phyloP scores from a whole-genome alignment of 345 rosid genomes.

The Eucalyptus erythrocorys region DNA sequence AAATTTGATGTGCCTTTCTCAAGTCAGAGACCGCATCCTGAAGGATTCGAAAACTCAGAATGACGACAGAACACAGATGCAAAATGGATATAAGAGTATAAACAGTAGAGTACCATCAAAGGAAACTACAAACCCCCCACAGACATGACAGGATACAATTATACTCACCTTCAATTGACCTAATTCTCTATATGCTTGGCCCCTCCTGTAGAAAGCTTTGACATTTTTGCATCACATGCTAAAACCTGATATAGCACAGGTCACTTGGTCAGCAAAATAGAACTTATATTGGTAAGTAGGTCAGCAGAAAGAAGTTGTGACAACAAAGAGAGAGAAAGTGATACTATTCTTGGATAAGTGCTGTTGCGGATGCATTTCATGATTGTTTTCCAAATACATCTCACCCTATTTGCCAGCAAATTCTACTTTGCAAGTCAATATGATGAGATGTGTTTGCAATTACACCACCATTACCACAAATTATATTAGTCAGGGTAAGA shows the following conservation, averaged over 20 bases:
- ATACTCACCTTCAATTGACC: constrained; percentile 65
- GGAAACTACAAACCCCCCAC: neutral
- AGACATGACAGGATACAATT: neutral
- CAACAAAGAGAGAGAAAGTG: neutral
- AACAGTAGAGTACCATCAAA: neutral
- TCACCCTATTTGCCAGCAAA: neutral
- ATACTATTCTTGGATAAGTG: neutral
- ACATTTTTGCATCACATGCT: constrained; percentile 70
- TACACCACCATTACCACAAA: neutral
- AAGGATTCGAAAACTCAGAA: neutral
- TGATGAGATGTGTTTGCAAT: neutral
- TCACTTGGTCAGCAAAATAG: neutral
- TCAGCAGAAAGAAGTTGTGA: neutral
- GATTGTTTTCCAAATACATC: neutral
- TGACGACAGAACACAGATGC: neutral
- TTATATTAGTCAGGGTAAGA: neutral
- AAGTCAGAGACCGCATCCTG: constrained; percentile 85
- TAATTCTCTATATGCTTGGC: constrained; percentile 84
- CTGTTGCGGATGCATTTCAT: neutral
- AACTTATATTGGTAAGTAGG: neutral
- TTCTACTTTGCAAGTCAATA: neutral
- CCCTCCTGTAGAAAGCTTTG: constrained; percentile 95
- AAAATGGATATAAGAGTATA: neutral
- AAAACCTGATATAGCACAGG: constrained; percentile 44
- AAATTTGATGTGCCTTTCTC: constrained; percentile 67